Evolutionary conservation across 306 rosid genomes (phyloP).

Genomic region (Cicer pinnatifidum): DNA sequence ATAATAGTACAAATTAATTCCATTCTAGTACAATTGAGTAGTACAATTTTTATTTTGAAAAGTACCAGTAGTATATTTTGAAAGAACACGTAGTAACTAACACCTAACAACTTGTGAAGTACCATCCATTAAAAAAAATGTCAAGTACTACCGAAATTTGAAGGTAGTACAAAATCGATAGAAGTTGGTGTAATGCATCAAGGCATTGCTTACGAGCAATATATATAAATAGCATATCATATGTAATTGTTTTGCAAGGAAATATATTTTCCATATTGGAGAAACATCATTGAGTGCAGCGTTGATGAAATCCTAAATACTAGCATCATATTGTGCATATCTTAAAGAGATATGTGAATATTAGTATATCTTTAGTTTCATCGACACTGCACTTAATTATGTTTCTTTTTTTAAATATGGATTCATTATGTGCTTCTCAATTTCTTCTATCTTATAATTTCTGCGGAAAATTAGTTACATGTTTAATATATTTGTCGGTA

Average conservation of each 20-base stretch:
- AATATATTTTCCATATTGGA: conserved; percentile 46
- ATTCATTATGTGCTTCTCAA: too few relatives aligned
- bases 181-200: conserved; percentile 40
- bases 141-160: neutral
- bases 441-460: too few relatives aligned
- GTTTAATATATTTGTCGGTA: too few relatives aligned
- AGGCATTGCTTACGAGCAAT: neutral
- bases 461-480: too few relatives aligned
- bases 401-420: conserved; percentile 50
- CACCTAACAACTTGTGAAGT: neutral
- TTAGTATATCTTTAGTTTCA: neutral
- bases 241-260: neutral
- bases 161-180: conserved; percentile 42
- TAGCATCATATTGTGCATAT: neutral
- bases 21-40: conserved; percentile 41
- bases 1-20: conserved; percentile 41
- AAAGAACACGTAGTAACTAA: neutral
- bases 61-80: neutral
- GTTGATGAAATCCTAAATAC: conserved; percentile 60
- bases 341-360: neutral
- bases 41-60: conserved; percentile 19
- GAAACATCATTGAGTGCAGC: conserved; percentile 97
- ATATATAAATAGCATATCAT: neutral
- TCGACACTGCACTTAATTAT: conserved; percentile 69
- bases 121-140: neutral